A percentile compares a stretch with the other conserved stretches of the same genome.
phyloP scores from a whole-genome alignment of 1,139 yeast genomes.

The Magnusiomyces sp. region DNA sequence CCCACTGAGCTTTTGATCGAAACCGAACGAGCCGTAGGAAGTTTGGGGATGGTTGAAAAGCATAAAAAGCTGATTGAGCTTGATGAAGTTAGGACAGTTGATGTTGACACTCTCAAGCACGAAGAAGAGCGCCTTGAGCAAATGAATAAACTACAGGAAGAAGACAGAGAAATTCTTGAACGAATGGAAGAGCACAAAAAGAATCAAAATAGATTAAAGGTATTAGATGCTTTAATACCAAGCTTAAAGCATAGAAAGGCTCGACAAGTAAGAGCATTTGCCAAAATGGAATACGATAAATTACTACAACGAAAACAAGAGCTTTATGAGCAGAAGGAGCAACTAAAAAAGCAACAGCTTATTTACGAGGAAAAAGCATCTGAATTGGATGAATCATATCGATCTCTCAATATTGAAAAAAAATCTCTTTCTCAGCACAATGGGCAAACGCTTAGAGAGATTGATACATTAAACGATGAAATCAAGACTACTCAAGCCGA shows the following conservation, averaged over 20 bases:
- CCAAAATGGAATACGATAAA: slow-evolving; percentile 16
- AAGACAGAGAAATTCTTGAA: slow-evolving; percentile 18
- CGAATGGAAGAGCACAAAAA: slow-evolving; percentile 11
- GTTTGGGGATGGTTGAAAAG: slow-evolving; percentile 45
- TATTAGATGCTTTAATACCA: slow-evolving; percentile 4
- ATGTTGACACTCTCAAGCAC: slow-evolving; percentile 31
- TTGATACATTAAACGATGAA: too few species aligned
- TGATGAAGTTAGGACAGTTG: slow-evolving; percentile 34
- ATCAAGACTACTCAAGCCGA: too few species aligned
- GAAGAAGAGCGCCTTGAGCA: slow-evolving; percentile 21
- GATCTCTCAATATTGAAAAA: too few species aligned
- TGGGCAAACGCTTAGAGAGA: too few species aligned
- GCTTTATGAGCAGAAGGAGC: background rate
- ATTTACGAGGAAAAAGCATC: too few species aligned
- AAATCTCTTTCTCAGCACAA: too few species aligned
- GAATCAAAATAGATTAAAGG: background rate
- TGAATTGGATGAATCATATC: too few species aligned
- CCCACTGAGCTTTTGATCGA: slow-evolving; percentile 68
- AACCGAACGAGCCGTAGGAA: slow-evolving; percentile 75
- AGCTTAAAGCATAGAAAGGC: slow-evolving; percentile 18
- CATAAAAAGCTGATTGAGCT: slow-evolving; percentile 51
- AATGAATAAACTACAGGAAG: slow-evolving; percentile 24
- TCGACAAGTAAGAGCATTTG: slow-evolving; percentile 13
- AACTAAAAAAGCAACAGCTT: background rate
- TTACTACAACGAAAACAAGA: background rate